A percentile compares a stretch with the other conserved stretches of the same genome.
phyloP scores from a whole-genome alignment of 2,329 filamentous ascomycete species.

The Nothophoma quercina region DNA sequence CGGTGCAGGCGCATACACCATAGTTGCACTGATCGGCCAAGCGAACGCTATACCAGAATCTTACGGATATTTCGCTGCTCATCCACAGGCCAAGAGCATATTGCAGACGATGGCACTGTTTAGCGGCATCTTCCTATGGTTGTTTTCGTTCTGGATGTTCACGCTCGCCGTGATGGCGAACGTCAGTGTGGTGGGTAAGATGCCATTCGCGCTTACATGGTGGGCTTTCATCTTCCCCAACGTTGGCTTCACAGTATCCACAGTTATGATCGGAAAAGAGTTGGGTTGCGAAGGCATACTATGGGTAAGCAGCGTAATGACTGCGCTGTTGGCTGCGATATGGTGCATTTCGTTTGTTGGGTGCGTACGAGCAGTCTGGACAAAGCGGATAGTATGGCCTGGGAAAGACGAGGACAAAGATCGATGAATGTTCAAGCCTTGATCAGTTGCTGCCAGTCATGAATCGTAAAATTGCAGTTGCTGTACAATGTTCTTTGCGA shows the following conservation, averaged over 20 bases:
- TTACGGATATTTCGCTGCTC: constrained; percentile 32
- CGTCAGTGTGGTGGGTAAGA: constrained; percentile 20
- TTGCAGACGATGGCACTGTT: constrained; percentile 53
- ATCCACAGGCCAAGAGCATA: constrained; percentile 32
- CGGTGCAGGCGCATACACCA: constrained; percentile 73
- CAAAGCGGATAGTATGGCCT: constrained; percentile 61
- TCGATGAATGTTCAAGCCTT: constrained; percentile 10
- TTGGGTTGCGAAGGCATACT: constrained; percentile 43
- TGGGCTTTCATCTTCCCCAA: constrained; percentile 63
- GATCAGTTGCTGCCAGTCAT: too few species aligned
- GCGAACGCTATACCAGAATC: constrained; percentile 58
- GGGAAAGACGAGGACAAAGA: constrained; percentile 50
- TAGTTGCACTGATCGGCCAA: constrained; percentile 73
- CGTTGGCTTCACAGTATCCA: constrained; percentile 50
- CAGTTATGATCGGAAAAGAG: constrained; percentile 43
- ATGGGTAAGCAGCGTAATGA: constrained; percentile 56
- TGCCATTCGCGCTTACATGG: constrained; percentile 65
- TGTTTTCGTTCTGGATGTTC: constrained; percentile 64
- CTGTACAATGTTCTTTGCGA: too few species aligned
- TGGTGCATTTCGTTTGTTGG: constrained; percentile 60
- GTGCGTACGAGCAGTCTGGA: constrained; percentile 59
- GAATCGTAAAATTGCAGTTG: too few species aligned
- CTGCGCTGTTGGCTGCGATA: constrained; percentile 57
- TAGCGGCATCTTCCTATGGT: constrained; percentile 67
- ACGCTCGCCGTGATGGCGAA: constrained; percentile 43